Conservation (phyloP, 371 early-diverging fungal species). For the Actinomortierella ambigua region DNA sequence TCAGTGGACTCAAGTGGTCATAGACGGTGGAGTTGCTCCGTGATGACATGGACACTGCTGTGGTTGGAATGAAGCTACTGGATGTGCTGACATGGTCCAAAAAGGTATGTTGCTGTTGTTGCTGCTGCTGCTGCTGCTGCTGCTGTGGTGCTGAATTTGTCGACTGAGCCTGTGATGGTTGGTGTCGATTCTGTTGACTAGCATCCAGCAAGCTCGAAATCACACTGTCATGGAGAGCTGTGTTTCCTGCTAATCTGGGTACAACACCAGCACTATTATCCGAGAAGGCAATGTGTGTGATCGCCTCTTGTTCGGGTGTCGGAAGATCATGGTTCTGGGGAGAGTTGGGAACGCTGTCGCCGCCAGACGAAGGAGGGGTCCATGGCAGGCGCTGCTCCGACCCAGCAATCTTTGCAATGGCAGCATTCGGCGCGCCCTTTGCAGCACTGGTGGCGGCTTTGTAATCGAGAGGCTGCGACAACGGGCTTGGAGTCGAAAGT, state of each 20-base stretch:
- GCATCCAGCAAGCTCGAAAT: slow-evolving; percentile 30
- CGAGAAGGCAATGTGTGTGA: slow-evolving; percentile 2
- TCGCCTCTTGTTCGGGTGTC: slow-evolving; percentile 18
- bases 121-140: slow-evolving; percentile 2
- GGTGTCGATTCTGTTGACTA: background rate
- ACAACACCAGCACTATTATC: slow-evolving; percentile 30
- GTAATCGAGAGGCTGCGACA: slow-evolving; percentile 13
- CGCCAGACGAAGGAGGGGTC: slow-evolving; percentile 49
- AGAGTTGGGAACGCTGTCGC: slow-evolving; percentile 41
- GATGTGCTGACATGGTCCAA: too few relatives aligned
- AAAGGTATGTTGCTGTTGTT: too few relatives aligned
- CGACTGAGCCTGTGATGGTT: background rate
- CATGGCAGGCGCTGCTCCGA: slow-evolving; percentile 33
- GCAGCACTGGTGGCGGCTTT: background rate
- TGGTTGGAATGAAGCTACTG: too few relatives aligned
- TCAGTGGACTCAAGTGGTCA: background rate
- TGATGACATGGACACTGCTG: too few relatives aligned
- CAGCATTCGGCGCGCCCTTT: slow-evolving; percentile 13
- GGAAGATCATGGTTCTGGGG: slow-evolving; percentile 20
- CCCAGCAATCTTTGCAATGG: slow-evolving; percentile 14
- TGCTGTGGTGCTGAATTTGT: slow-evolving; percentile 3
- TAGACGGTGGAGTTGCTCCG: too few relatives aligned
- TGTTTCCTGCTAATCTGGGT: slow-evolving; percentile 17
- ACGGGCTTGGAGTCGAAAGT: slow-evolving; percentile 6
- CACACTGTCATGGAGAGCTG: slow-evolving; percentile 30